Evolutionary conservation across 805 yeast species (phyloP), one percentile per base, ranked within the genome.

Genomic region (Saccharomycopsis fermentans): DNA sequence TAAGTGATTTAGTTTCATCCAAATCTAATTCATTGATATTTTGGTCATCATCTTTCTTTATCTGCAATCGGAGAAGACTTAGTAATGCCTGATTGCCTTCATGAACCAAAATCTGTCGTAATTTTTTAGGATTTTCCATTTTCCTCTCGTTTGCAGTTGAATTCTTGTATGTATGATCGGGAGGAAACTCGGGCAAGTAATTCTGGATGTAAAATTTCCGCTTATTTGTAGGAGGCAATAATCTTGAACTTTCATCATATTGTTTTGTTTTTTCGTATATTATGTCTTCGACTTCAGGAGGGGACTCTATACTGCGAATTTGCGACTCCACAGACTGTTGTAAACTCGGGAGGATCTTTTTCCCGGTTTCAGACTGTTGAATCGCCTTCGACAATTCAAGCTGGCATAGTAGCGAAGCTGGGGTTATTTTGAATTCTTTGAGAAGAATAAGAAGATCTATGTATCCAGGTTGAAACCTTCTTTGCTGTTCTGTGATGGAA

Each of bases 151-250:
- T 90, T 62, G 78, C 77, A 0, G 96, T 86, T 0, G 96, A 87
- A 58, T 83, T 80, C 69, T 81, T 83, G 68, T 86, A 92, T 0
- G 98, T 92, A 70, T 91, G 95, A 66, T 90, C 96, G 0, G 98
- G 96, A 0, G 99, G 99, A 32, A 92, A 76, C 12, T 82, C 82
- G 0, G 99, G 99, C 64, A 92, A 73, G 84, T 90, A 90, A 5
- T 73, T 67, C 0, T 95, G 95, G 6, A 88, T 77, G 60, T 81
- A 81, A 4, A 69, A 67, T 54, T 72, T 73, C 39, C 69, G 63
- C 29, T 69, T 67, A 24, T 74, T 72, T 1, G 72, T 69, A 37
- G 84, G 71, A 58, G 84, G 90, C 14, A 85, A 79, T 27, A 87
- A 74, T 54, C 77, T 26, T 1, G 26, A 34, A 17, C 53, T 21